phyloP scores from a whole-genome alignment of 2,329 filamentous ascomycete genomes.

The Fusarium continuum region DNA sequence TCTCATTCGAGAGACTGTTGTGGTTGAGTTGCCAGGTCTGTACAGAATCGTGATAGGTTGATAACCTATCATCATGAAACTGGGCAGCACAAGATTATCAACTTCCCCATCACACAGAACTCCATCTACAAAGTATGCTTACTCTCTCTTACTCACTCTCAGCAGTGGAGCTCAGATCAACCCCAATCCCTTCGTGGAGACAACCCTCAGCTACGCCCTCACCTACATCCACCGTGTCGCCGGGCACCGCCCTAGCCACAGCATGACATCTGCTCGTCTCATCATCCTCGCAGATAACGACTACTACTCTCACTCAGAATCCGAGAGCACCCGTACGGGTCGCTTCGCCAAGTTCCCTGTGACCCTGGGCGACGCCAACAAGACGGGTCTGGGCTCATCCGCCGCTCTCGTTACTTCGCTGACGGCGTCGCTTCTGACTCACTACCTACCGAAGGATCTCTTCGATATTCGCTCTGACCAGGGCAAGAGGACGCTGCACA shows the following conservation, averaged over 20 bases:
- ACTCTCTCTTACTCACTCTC: conserved; percentile 28
- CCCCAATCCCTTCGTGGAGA: conserved; percentile 89
- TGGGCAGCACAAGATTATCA: background rate
- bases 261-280: conserved; percentile 75
- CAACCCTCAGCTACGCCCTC: conserved; percentile 85
- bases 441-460: conserved; percentile 69
- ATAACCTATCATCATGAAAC: background rate
- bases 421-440: conserved; percentile 77
- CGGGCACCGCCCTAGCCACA: conserved; percentile 51
- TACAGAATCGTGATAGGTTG: conserved; percentile 1
- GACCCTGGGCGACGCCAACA: conserved; percentile 81
- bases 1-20: background rate
- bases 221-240: conserved; percentile 73
- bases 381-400: conserved; percentile 94
- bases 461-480: conserved; percentile 66
- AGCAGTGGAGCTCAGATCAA: conserved; percentile 57
- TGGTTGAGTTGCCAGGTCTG: background rate
- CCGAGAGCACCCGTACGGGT: conserved; percentile 41
- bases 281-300: conserved; percentile 94
- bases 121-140: background rate
- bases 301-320: conserved; percentile 81
- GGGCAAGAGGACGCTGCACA: conserved; percentile 77
- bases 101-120: background rate
- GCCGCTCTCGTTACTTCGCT: conserved; percentile 92
- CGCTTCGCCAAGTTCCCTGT: conserved; percentile 84